phyloP scores from a whole-genome alignment of 2,329 filamentous ascomycete genomes.

The Raffaelea albimanens region DNA sequence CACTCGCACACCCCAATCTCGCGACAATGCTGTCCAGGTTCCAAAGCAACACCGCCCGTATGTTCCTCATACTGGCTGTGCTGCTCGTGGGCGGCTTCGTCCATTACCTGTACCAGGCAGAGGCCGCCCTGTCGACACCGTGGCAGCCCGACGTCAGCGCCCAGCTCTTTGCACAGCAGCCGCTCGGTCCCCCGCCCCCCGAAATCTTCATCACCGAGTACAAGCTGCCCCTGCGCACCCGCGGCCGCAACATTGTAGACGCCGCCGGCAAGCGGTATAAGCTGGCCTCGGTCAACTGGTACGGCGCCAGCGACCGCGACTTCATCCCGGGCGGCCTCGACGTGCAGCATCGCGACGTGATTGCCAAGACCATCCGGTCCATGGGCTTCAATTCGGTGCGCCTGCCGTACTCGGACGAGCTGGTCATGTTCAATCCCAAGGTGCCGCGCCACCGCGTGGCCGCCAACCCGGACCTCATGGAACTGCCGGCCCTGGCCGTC shows the following conservation, averaged over 20 bases:
- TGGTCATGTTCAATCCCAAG: constrained; percentile 51
- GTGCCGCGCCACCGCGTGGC: constrained; percentile 40
- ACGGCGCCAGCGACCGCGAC: constrained; percentile 58
- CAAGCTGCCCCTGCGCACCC: constrained; percentile 47
- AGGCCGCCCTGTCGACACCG: constrained; percentile 31
- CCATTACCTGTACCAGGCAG: constrained; percentile 33
- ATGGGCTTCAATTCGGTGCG: constrained; percentile 64
- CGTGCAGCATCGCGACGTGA: constrained; percentile 49
- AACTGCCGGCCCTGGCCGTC: constrained; percentile 48
- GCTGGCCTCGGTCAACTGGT: constrained; percentile 60
- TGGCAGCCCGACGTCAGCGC: constrained; percentile 42
- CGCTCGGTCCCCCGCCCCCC: constrained; percentile 34
- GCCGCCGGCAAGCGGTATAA: constrained; percentile 46
- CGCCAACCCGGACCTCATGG: constrained; percentile 52
- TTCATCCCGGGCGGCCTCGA: constrained; percentile 57
- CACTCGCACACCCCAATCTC: constrained; percentile 5
- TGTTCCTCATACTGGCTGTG: constrained; percentile 28
- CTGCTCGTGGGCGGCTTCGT: constrained; percentile 28
- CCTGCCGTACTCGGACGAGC: constrained; percentile 59
- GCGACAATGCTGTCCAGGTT: background rate
- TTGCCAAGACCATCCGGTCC: constrained; percentile 48
- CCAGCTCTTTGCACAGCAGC: constrained; percentile 36
- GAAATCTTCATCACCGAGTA: constrained; percentile 36
- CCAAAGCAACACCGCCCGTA: constrained; percentile 15
- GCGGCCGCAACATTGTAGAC: constrained; percentile 53